Conservation (phyloP, 148 eudicot species). For the Camellia granthamiana region DNA sequence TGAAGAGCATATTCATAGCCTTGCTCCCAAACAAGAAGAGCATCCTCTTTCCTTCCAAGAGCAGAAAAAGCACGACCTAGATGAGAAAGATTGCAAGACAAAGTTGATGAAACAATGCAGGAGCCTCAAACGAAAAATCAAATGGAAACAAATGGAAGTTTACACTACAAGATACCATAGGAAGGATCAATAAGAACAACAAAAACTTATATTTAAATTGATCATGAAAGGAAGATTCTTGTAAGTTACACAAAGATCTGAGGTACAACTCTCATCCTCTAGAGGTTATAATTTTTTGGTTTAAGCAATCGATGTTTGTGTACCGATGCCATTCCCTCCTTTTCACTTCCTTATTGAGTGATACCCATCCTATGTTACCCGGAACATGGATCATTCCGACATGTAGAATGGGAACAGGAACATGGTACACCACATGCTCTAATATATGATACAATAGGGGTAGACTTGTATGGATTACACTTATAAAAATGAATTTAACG, state of each 20-base stretch:
- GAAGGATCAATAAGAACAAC: slow-evolving; percentile 1
- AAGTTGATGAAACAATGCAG: slow-evolving; percentile 9
- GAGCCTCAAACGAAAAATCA: slow-evolving; percentile 11
- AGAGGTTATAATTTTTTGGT: background rate
- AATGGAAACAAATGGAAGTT: background rate
- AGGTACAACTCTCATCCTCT: background rate
- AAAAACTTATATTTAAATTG: background rate
- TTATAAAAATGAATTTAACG: too few relatives aligned
- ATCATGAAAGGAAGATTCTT: background rate
- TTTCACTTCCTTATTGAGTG: background rate
- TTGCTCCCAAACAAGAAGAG: slow-evolving; percentile 78
- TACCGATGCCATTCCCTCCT: background rate
- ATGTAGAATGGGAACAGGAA: too few relatives aligned
- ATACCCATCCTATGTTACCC: background rate
- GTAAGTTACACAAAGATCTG: background rate
- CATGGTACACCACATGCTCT: too few relatives aligned
- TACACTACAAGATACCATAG: background rate
- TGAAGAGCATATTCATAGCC: slow-evolving; percentile 77
- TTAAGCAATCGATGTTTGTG: background rate
- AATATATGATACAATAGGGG: too few relatives aligned
- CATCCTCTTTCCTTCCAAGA: slow-evolving; percentile 79
- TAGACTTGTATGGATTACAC: too few relatives aligned
- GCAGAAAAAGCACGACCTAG: slow-evolving; percentile 84
- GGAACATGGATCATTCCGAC: too few relatives aligned
- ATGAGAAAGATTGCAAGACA: slow-evolving; percentile 8